These are phyloP conservation scores for Geotrichum europaeum DNA, from an alignment of 1,139 yeast genomes.

Conservation along the genomic window DNA sequence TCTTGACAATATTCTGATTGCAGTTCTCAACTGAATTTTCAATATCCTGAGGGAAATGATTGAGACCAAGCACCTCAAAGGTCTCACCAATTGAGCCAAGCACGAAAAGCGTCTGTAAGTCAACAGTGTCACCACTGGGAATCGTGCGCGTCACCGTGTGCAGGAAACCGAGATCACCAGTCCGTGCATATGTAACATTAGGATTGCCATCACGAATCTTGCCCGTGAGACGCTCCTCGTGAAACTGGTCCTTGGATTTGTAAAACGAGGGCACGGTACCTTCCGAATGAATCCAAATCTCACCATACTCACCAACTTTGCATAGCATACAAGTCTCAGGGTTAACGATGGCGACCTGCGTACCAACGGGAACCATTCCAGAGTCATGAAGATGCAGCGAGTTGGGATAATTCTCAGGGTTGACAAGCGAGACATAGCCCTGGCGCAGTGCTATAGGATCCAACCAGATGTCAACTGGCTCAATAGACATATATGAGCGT, in stretches of 20 bases:
- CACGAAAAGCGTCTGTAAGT: constrained; percentile 76
- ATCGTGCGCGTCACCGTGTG: constrained; percentile 53
- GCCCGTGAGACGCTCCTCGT: constrained; percentile 49
- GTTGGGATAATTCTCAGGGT: constrained; percentile 60
- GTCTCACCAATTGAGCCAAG: constrained; percentile 84
- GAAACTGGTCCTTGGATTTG: constrained; percentile 43
- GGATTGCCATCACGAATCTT: constrained; percentile 57
- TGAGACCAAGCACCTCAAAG: constrained; percentile 84
- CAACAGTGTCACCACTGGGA: constrained; percentile 42
- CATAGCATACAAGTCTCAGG: constrained; percentile 83
- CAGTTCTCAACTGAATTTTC: constrained; percentile 68
- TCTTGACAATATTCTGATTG: constrained; percentile 52
- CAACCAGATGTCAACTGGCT: constrained; percentile 78
- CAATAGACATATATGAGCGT: constrained; percentile 81
- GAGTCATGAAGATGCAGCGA: constrained; percentile 84
- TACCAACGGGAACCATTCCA: constrained; percentile 93
- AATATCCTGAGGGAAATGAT: constrained; percentile 82
- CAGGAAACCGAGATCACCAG: constrained; percentile 91
- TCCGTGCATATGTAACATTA: constrained; percentile 63
- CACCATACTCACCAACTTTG: constrained; percentile 92
- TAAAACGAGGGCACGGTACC: constrained; percentile 66
- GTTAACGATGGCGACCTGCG: constrained; percentile 89
- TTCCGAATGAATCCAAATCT: constrained; percentile 92
- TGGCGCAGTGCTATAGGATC: constrained; percentile 87
- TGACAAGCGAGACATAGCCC: constrained; percentile 76